These are phyloP conservation scores for Nakataea oryzae DNA, from an alignment of 2,329 filamentous ascomycete genomes.

Conservation along the genomic window DNA sequence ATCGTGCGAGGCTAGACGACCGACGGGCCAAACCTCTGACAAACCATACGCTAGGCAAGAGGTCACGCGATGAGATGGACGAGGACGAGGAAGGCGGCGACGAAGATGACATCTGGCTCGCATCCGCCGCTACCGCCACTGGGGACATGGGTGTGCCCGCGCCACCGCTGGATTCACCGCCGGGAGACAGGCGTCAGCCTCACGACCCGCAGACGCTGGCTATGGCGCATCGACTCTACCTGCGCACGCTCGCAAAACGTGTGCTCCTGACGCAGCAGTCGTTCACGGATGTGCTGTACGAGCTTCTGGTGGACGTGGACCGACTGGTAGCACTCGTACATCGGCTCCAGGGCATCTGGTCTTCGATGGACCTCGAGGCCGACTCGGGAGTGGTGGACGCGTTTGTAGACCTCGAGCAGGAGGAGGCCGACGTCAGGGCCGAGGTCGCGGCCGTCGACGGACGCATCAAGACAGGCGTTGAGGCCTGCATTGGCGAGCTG, in stretches of 20 bases:
- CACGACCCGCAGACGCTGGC: conserved; percentile 82
- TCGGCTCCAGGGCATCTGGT: conserved; percentile 67
- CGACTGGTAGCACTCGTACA: conserved; percentile 68
- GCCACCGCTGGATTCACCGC: conserved; percentile 7
- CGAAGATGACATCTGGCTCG: conserved; percentile 31
- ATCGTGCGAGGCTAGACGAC: conserved; percentile 7
- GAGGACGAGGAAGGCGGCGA: conserved; percentile 15
- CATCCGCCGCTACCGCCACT: conserved; percentile 9
- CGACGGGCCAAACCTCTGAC: not conserved
- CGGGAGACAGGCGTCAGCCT: conserved; percentile 17
- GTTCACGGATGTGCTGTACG: conserved; percentile 57
- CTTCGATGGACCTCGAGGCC: conserved; percentile 66
- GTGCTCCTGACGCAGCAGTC: conserved; percentile 54
- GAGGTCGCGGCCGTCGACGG: conserved; percentile 55
- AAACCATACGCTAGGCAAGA: not conserved
- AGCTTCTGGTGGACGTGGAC: conserved; percentile 65
- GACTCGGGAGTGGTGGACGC: conserved; percentile 75
- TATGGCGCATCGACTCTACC: conserved; percentile 67
- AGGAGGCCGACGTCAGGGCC: conserved; percentile 57
- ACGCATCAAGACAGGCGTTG: conserved; percentile 57
- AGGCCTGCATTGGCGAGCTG: conserved; percentile 50
- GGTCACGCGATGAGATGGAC: not conserved
- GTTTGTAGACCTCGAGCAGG: conserved; percentile 58
- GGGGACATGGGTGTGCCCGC: not conserved
- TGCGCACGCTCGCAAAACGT: conserved; percentile 54